Evolutionary conservation across 2,329 filamentous ascomycete genomes (phyloP), one percentile per base, ranked within the genome.

Genomic region (Ampelomyces quisqualis): DNA sequence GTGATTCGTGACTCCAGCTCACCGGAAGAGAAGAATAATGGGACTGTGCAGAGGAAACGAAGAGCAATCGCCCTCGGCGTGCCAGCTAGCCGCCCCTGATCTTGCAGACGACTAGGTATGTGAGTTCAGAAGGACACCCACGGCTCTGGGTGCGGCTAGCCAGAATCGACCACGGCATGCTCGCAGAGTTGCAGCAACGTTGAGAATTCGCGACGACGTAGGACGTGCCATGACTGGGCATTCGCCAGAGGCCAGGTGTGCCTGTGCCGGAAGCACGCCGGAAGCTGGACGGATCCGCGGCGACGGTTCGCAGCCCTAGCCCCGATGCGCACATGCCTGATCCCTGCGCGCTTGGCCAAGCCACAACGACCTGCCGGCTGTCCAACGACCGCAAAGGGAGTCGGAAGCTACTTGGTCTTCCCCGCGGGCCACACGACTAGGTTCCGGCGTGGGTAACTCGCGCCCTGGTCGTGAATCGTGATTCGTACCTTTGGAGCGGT

Each of bases 71-170:
- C 17, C 15, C 15, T 31, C 22, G 29, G 11, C 17, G 29, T 17
- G 15, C 29, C 19, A 19, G 29, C 29, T 9, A 31, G 29, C 17
- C 15, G 29, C 29, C 29, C 29, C 29, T 31, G 29, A 31, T 31
- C 29, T 31, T 31, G 29, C n/a, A 31, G n/a, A 20, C 29, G 48
- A 45, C 49, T 53, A 47, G 50, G 47, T 47, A 49, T 48, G 57
- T 60, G 64, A 53, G 55, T 26, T 60, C 57, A 45, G 57, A 59
- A 54, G 59, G 60, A 62, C 45, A 62, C 62, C 61, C 51, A n/a
- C n/a, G n/a, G 57, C 60, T 56, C 56, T 57, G 62, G 63, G 64
- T 44, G 53, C 43, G 46, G 49, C 61, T 63, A 64, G 44, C 46
- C 29, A 51, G 38, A 57, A 56, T 39, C 46, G 55, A 62, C 62